phyloP scores from a whole-genome alignment of 2,329 filamentous ascomycete species.

The Sarocladium brachiariae region DNA sequence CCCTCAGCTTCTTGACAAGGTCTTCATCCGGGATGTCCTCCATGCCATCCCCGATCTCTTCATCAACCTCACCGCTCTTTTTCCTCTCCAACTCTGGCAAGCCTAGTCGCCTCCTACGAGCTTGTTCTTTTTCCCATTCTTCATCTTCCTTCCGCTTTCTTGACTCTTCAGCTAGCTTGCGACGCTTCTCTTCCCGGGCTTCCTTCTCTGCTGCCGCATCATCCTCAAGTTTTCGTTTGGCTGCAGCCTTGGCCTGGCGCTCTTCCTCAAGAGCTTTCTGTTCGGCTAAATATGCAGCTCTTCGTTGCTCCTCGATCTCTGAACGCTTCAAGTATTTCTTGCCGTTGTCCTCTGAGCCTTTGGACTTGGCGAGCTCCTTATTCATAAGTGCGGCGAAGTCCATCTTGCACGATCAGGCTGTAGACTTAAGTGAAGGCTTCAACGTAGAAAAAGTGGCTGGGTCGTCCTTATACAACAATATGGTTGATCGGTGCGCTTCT shows the following conservation, averaged over 20 bases:
- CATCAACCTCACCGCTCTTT: slow-evolving; percentile 32
- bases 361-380: slow-evolving; percentile 81
- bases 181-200: slow-evolving; percentile 73
- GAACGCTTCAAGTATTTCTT: slow-evolving; percentile 82
- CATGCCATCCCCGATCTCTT: slow-evolving; percentile 34
- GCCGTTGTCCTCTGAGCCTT: slow-evolving; percentile 37
- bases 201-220: slow-evolving; percentile 66
- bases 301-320: slow-evolving; percentile 76
- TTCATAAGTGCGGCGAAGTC: slow-evolving; percentile 94
- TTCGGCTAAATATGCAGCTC: slow-evolving; percentile 73
- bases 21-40: slow-evolving; percentile 68
- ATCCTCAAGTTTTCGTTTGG: slow-evolving; percentile 86
- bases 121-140: slow-evolving; percentile 66
- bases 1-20: slow-evolving; percentile 60
- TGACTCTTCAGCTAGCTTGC: slow-evolving; percentile 74
- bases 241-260: slow-evolving; percentile 59
- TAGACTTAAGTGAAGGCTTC: too few species aligned
- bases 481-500: too few species aligned
- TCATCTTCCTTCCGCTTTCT: slow-evolving; percentile 61
- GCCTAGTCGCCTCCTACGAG: slow-evolving; percentile 68
- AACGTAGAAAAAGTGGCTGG: too few species aligned
- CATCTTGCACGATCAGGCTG: slow-evolving; percentile 47
- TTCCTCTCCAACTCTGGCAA: slow-evolving; percentile 59
- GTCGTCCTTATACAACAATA: too few species aligned
- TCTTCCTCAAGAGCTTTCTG: slow-evolving; percentile 68